Evolutionary conservation across 2,329 filamentous ascomycete species (phyloP).

Genomic region (Botrytis cinerea): DNA sequence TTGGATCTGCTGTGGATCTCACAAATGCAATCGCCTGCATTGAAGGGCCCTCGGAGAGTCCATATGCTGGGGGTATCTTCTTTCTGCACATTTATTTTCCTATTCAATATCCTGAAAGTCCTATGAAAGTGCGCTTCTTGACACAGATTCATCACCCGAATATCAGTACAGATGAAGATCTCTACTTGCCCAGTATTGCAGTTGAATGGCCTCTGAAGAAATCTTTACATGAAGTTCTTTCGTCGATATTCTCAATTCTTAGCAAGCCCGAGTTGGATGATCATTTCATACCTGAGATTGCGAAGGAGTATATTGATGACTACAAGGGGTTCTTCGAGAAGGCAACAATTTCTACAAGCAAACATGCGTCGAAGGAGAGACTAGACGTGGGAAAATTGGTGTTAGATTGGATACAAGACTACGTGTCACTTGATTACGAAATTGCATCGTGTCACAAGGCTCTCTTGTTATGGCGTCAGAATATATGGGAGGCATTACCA

Average conservation of each 20-base stretch:
- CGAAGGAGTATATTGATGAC: neutral
- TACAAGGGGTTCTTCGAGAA: neutral
- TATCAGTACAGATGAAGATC: neutral
- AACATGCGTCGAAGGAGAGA: neutral
- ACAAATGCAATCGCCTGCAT: neutral
- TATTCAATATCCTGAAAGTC: neutral
- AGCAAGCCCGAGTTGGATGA: neutral
- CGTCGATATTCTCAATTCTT: neutral
- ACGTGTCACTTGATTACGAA: neutral
- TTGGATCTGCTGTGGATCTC: neutral
- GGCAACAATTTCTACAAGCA: neutral
- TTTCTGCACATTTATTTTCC: slow-evolving; percentile 9
- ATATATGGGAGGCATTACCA: neutral
- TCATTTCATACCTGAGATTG: neutral
- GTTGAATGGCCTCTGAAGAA: neutral
- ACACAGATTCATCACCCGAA: neutral
- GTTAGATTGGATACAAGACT: neutral
- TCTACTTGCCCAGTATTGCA: neutral
- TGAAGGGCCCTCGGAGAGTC: neutral
- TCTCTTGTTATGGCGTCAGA: neutral
- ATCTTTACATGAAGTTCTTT: neutral
- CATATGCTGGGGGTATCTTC: slow-evolving; percentile 7
- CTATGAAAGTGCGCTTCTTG: slow-evolving; percentile 3
- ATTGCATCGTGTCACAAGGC: neutral
- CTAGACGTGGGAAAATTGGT: neutral